Conservation (phyloP, 1,284 basidiomycete species). For the Schizopora paradoxa region DNA sequence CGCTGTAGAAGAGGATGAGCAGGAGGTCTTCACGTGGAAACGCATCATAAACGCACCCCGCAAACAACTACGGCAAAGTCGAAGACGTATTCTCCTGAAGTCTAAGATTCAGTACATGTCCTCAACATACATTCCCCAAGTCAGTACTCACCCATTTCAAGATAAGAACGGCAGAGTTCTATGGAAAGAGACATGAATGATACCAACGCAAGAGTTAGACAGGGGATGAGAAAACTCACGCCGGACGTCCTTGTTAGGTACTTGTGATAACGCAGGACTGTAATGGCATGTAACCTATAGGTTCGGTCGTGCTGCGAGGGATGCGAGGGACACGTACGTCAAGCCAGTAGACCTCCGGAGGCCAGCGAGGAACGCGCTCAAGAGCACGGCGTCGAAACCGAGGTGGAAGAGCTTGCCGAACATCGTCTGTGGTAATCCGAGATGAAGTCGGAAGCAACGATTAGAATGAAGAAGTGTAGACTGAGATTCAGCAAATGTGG, state of each 20-base stretch:
- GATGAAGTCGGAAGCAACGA: background rate
- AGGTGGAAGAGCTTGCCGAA: conserved; percentile 63
- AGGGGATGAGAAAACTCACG: conserved; percentile 45
- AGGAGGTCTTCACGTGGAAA: conserved; percentile 10
- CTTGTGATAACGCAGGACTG: conserved; percentile 63
- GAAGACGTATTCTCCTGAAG: conserved; percentile 69
- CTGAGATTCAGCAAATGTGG: background rate
- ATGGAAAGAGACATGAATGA: conserved; percentile 16
- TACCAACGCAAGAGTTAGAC: background rate
- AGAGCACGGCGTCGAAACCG: conserved; percentile 69
- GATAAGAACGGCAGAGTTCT: conserved; percentile 70
- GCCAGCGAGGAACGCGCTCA: conserved; percentile 76
- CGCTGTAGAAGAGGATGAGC: conserved; percentile 38
- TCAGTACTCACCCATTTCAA: conserved; percentile 57
- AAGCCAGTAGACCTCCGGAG: conserved; percentile 75
- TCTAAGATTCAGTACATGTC: conserved; percentile 3
- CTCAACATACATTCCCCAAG: background rate
- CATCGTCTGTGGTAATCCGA: conserved; percentile 34
- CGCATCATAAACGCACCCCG: conserved; percentile 47
- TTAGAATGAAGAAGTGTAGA: background rate
- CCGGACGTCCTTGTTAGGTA: conserved; percentile 79
- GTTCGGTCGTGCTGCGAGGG: background rate
- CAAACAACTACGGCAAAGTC: conserved; percentile 78
- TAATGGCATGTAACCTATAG: conserved; percentile 1
- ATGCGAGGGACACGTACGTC: conserved; percentile 49